These are phyloP conservation scores for Saccharomycopsis capsularis DNA, from an alignment of 805 yeast genomes.

Conservation along the genomic window DNA sequence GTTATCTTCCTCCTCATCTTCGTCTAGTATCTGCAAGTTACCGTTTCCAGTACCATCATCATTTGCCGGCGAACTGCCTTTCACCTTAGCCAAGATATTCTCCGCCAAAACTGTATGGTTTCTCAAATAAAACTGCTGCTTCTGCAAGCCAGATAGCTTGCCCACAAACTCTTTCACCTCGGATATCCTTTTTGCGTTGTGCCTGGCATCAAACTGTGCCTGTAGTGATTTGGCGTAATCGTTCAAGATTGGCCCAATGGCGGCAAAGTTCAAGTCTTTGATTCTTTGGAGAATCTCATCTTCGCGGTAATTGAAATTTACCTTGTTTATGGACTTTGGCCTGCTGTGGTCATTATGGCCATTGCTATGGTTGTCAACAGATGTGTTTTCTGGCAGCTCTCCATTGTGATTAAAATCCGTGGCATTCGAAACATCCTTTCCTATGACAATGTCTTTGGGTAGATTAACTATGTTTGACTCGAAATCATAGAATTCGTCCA, in stretches of 20 bases:
- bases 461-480: conserved; percentile 33
- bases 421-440: background rate
- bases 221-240: conserved; percentile 65
- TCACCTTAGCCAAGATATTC: conserved; percentile 43
- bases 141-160: conserved; percentile 58
- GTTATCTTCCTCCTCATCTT: conserved; percentile 22
- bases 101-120: conserved; percentile 75
- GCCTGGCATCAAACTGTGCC: conserved; percentile 54
- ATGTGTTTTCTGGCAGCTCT: no score
- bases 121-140: conserved; percentile 59
- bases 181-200: conserved; percentile 47
- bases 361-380: background rate
- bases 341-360: conserved; percentile 2
- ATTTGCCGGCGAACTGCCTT: conserved; percentile 26
- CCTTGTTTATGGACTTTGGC: conserved; percentile 2
- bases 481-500: conserved; percentile 63
- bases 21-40: conserved; percentile 19
- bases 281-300: conserved; percentile 48
- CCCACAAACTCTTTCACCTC: conserved; percentile 70
- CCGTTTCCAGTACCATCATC: conserved; percentile 24
- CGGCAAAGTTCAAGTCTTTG: conserved; percentile 66
- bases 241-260: conserved; percentile 69
- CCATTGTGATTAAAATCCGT: background rate
- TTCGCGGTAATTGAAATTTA: conserved; percentile 22
- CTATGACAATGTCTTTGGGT: conserved; percentile 21